phyloP scores from a whole-genome alignment of 2,329 filamentous ascomycete species.

The Arthroderma sp. region DNA sequence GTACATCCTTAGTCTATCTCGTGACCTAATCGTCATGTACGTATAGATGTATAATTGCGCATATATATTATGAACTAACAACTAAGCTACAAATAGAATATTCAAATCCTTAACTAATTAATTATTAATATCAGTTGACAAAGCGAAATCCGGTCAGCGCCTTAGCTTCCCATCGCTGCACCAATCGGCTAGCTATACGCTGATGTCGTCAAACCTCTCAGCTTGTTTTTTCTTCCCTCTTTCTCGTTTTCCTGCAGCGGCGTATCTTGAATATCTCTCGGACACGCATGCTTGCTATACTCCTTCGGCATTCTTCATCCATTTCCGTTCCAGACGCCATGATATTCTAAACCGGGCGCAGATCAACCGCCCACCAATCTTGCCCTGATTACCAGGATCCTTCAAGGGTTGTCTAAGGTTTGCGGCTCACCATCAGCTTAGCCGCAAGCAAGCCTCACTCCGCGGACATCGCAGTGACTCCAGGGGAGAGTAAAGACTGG shows the following conservation, averaged over 20 bases:
- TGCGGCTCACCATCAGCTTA: constrained; percentile 2
- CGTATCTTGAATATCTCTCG: background rate
- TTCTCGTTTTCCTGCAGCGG: background rate
- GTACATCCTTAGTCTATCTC: background rate
- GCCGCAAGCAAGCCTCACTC: constrained; percentile 1
- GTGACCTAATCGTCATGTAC: background rate
- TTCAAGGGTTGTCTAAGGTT: background rate
- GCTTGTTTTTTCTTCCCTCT: background rate
- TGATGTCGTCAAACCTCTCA: background rate
- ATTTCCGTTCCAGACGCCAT: background rate
- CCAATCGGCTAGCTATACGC: background rate
- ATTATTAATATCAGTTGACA: background rate
- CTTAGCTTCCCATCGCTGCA: background rate
- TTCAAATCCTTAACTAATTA: background rate
- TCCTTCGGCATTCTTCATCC: constrained; percentile 1
- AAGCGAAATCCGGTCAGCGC: background rate
- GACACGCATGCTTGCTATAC: background rate
- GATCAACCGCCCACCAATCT: constrained; percentile 3
- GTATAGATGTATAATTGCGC: background rate
- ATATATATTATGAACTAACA: background rate
- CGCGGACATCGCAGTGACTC: background rate
- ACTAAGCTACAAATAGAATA: background rate
- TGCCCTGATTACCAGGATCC: background rate
- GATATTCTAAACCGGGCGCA: background rate
- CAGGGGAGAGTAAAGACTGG: background rate